A percentile compares a stretch with the other conserved stretches of the same genome.
phyloP scores from a whole-genome alignment of 2,329 filamentous ascomycete species.

The Ophiostoma tasmaniense region DNA sequence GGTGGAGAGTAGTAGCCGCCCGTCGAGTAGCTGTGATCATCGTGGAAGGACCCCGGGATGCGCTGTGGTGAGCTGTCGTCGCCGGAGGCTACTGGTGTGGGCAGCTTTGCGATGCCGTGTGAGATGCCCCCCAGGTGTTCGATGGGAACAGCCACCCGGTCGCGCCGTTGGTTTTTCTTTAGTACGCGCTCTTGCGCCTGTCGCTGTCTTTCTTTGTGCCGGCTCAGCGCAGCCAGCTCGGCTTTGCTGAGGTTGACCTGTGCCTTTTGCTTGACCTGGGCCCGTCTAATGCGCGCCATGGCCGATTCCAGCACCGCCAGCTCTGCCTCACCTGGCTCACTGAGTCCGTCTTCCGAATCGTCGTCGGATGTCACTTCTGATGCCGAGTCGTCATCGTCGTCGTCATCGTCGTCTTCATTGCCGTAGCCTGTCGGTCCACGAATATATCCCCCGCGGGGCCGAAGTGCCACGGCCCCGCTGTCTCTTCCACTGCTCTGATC shows the following conservation, averaged over 20 bases:
- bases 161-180: constrained; percentile 25
- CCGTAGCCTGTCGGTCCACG: constrained; percentile 28
- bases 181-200: constrained; percentile 31
- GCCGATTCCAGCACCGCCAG: constrained; percentile 70
- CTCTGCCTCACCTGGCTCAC: constrained; percentile 41
- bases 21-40: constrained; percentile 34
- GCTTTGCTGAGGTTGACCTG: constrained; percentile 73
- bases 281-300: constrained; percentile 68
- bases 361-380: constrained; percentile 32
- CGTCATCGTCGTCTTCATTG: constrained; percentile 9
- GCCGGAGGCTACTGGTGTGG: constrained; percentile 23
- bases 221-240: constrained; percentile 73
- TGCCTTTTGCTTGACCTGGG: constrained; percentile 64
- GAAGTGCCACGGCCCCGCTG: constrained; percentile 9
- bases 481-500: constrained; percentile 32
- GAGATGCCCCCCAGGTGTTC: constrained; percentile 40
- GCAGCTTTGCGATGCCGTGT: constrained; percentile 26
- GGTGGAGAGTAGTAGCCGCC: constrained; percentile 46
- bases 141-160: constrained; percentile 45
- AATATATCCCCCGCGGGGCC: constrained; percentile 31
- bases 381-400: constrained; percentile 2
- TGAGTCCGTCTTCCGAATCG: constrained; percentile 38
- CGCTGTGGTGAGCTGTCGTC: constrained; percentile 26
- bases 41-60: constrained; percentile 32
- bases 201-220: constrained; percentile 52